phyloP scores from a whole-genome alignment of 495 filamentous ascomycete genomes.

The Aspergillus carlsbadensis region DNA sequence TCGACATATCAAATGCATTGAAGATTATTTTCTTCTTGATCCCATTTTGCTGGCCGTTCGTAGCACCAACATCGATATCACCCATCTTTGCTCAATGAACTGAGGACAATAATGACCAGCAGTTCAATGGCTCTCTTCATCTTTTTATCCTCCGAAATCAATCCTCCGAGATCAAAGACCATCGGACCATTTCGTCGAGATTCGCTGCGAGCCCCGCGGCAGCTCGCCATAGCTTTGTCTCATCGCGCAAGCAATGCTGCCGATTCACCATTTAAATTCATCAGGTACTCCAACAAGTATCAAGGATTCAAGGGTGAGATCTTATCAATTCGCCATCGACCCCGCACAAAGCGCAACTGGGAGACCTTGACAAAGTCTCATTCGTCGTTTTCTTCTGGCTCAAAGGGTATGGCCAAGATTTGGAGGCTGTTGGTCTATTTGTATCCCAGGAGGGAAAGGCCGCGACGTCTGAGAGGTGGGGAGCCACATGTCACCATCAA shows the following conservation, averaged over 20 bases:
- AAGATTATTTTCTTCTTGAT: constrained; percentile 62
- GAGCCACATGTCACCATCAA: constrained; percentile 26
- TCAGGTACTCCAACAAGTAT: background rate
- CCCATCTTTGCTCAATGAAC: constrained; percentile 7
- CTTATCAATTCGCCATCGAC: constrained; percentile 28
- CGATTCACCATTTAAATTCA: background rate
- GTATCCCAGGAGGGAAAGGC: background rate
- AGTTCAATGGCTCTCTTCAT: background rate
- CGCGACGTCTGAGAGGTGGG: background rate
- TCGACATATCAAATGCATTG: constrained; percentile 65
- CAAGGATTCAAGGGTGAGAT: background rate
- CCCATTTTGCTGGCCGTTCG: constrained; percentile 27
- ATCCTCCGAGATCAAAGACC: background rate
- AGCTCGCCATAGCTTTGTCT: constrained; percentile 12
- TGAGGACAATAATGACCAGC: background rate
- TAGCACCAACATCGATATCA: background rate
- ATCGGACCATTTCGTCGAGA: background rate
- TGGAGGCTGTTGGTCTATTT: background rate
- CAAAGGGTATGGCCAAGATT: background rate
- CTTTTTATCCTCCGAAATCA: background rate
- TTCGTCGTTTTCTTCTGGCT: background rate
- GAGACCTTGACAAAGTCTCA: background rate
- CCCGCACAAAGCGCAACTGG: constrained; percentile 20
- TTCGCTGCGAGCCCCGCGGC: background rate
- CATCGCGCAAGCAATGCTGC: constrained; percentile 13